Base-by-base conservation (phyloP, 768 basidiomycete genomes). In the Pulveroboletus sp. region DNA sequence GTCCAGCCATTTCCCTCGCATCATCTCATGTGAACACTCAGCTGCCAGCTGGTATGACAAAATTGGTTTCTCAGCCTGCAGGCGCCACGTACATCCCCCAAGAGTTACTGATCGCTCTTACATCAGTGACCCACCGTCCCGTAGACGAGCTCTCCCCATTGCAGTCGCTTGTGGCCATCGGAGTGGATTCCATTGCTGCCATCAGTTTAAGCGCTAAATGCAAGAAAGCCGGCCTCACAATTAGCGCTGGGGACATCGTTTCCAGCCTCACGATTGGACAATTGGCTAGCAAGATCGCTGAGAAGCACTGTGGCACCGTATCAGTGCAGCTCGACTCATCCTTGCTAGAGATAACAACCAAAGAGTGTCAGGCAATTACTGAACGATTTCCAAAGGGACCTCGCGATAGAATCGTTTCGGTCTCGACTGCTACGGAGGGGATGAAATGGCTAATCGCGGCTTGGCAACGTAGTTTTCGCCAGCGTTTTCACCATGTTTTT, bases 111-210 rank as follows among this genome's bases (percentile, higher is more conserved):
- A 39, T 15, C 8, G n/a, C 42, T 15, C 39, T 63, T 17, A 47
- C 47, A 26, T 59, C 56, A 27, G 49, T 59, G 35, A n/a, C 66
- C 5, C 65, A 65, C 33, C 58, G 66, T 11, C 61, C 72, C 1
- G 28, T 47, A 8, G 61, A 68, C 5, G 54, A 60, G 17, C 60
- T 78, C 6, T 55, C 60, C 17, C 50, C 64, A 15, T 54, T 59
- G 5, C 76, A 72, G 6, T 68, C 69, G 5, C 66, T 77, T 15
- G 63, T 65, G 11, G 64, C 72, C 6, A 56, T 78, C 10, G 77
- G 77, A 17, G 63, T 78, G 10, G 77, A 78, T 55, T 79, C 77
- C 2, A 78, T 79, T 50, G 73, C 73, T 17, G 75, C 77, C 18
- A 74, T 79, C 32, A 71, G 73, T 44, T 62, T 79, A 11, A 66